Evolutionary conservation across 495 filamentous ascomycete genomes (phyloP), one percentile per base, ranked within the genome.

Genomic region (Daldinia decipiens): DNA sequence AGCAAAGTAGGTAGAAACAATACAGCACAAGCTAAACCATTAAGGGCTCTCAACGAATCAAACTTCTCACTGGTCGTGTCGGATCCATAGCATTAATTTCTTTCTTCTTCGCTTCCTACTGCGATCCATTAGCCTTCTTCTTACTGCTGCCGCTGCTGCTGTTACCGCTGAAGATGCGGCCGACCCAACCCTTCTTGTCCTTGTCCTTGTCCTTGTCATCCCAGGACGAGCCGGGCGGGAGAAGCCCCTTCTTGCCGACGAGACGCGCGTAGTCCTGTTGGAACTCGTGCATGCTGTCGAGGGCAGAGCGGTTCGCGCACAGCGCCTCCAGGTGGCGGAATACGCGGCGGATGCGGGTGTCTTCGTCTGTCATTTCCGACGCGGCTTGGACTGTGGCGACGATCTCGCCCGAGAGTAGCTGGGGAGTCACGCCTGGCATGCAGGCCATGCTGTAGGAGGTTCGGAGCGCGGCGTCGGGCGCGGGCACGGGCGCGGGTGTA

Each of bases 261-360:
- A 53, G 52, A 9, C 77, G 74, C 34, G 84, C 81, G 74, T 84
- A 88, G 12, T 29, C 58, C 17, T 81, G 72, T 62, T 83, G 84
- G 76, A 82, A 89, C 9, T 59, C 62, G 24, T 74, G 76, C 34
- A 90, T 70, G 40, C 85, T 88, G 2, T 51, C 50, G 21, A 77
- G 81, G 17, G 87, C 86, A 40, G 84, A 82, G 4, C 78, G 75
- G 0, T 84, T 88, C 34, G 62, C 58, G 72, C 87, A 90, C 0
- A 82, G 57, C 0, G 74, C 70, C 15, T 84, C 78, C 1, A 90
- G 75, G 31, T 83, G 76, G 27, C 73, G 56, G 68, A 88, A 85
- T 5, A 86, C 83, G 40, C 84, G 82, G 3, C 79, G 78, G 36
- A 74, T 71, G 19, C 82, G 84, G 24, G 71, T 75, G 0, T 81